Evolutionary conservation across 768 basidiomycete species (phyloP).

Genomic region (Zangia roseola): DNA sequence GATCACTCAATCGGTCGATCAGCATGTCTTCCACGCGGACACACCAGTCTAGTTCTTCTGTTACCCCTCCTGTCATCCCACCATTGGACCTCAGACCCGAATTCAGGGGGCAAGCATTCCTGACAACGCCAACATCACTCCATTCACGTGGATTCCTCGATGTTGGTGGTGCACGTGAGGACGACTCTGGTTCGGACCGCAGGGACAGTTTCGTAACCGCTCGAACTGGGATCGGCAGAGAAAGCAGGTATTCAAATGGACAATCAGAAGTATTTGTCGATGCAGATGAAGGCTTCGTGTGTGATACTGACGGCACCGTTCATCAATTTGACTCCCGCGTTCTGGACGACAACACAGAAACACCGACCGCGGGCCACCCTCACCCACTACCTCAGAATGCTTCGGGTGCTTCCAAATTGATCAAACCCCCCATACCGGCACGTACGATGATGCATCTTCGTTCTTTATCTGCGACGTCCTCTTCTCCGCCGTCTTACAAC

Average conservation of each 20-base stretch:
- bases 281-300: slow-evolving; percentile 25
- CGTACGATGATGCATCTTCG: slow-evolving; percentile 11
- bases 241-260: slow-evolving; percentile 32
- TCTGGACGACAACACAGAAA: slow-evolving; percentile 12
- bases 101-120: slow-evolving; percentile 39
- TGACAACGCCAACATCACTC: slow-evolving; percentile 28
- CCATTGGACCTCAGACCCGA: slow-evolving; percentile 58
- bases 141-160: slow-evolving; percentile 23
- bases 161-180: slow-evolving; percentile 29
- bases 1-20: slow-evolving; percentile 63
- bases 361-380: slow-evolving; percentile 2
- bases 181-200: slow-evolving; percentile 47
- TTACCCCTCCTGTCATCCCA: slow-evolving; percentile 50
- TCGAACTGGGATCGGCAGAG: slow-evolving; percentile 24
- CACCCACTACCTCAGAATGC: slow-evolving; percentile 1
- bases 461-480: slow-evolving; percentile 18
- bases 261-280: slow-evolving; percentile 28
- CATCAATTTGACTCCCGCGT: slow-evolving; percentile 18
- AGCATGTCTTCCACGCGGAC: slow-evolving; percentile 65
- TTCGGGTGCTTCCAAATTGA: neutral
- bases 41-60: slow-evolving; percentile 45
- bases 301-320: slow-evolving; percentile 24
- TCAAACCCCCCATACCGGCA: slow-evolving; percentile 24
- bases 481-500: slow-evolving; percentile 27
- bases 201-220: slow-evolving; percentile 62